These are phyloP conservation scores for Ceratocystis eucalypticola DNA, from an alignment of 2,329 filamentous ascomycete genomes.

Conservation along the genomic window DNA sequence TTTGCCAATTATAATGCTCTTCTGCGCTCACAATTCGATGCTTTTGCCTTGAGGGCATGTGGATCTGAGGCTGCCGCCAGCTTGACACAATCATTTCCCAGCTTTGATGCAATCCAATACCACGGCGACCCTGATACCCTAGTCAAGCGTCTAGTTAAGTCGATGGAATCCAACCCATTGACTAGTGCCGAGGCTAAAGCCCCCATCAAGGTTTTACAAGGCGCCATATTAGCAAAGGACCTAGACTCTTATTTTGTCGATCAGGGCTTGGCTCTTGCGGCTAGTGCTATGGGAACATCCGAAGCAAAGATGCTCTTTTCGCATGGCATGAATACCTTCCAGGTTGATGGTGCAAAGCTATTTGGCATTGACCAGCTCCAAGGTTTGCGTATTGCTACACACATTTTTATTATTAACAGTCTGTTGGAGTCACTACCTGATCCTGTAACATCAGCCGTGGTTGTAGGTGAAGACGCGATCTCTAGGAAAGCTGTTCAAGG, in stretches of 20 bases:
- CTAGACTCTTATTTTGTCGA: constrained; percentile 44
- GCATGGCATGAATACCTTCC: constrained; percentile 25
- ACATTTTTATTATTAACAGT: constrained; percentile 52
- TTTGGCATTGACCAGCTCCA: constrained; percentile 46
- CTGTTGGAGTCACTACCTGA: constrained; percentile 46
- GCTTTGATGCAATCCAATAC: constrained; percentile 52
- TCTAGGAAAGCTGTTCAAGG: constrained; percentile 41
- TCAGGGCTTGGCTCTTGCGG: constrained; percentile 40
- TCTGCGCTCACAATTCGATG: constrained; percentile 65
- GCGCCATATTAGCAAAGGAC: constrained; percentile 55
- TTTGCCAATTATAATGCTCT: constrained; percentile 83
- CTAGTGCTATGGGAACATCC: constrained; percentile 26
- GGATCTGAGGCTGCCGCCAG: constrained; percentile 39
- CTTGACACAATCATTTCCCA: constrained; percentile 45
- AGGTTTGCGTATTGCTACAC: constrained; percentile 53
- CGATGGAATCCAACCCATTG: constrained; percentile 42
- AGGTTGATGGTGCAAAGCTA: constrained; percentile 34
- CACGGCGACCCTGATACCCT: constrained; percentile 42
- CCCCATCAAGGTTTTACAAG: constrained; percentile 63
- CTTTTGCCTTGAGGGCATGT: constrained; percentile 46
- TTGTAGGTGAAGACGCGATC: background rate
- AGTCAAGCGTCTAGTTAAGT: constrained; percentile 45
- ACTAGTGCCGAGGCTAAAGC: constrained; percentile 46
- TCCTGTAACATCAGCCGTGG: background rate
- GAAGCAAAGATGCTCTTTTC: constrained; percentile 21